phyloP scores from a whole-genome alignment of 2,329 filamentous ascomycete genomes.

The Fonsecaea multimorphosa region DNA sequence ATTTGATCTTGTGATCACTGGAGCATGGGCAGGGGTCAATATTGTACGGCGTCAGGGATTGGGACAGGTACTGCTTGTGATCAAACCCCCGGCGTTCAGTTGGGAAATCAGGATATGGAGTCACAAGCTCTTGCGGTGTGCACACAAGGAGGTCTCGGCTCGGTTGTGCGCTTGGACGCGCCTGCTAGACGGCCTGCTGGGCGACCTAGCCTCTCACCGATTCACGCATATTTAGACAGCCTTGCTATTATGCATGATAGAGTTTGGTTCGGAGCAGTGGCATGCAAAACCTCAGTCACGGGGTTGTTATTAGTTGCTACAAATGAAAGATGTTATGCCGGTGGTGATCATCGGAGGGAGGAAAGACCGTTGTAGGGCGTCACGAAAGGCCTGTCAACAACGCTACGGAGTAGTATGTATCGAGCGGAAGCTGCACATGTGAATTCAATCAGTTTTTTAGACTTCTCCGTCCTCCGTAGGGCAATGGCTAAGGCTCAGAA shows the following conservation, averaged over 20 bases:
- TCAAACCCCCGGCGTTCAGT: neutral
- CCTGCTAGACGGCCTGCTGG: neutral
- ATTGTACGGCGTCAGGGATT: constrained; percentile 18
- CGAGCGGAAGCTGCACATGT: neutral
- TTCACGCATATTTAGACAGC: constrained; percentile 15
- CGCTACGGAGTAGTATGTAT: neutral
- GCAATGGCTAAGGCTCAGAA: neutral
- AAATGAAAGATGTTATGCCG: neutral
- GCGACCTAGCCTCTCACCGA: neutral
- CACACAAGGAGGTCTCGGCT: neutral
- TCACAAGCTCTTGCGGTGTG: neutral
- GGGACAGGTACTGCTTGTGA: constrained; percentile 1
- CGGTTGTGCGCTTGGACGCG: neutral
- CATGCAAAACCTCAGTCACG: neutral
- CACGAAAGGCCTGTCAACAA: neutral
- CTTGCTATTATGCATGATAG: constrained; percentile 24
- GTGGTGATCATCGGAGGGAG: neutral
- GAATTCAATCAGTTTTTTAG: neutral
- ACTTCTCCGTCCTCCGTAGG: neutral
- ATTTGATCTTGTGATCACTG: constrained; percentile 20
- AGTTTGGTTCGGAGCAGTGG: neutral
- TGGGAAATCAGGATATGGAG: neutral
- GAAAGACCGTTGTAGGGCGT: neutral
- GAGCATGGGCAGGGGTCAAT: constrained; percentile 14
- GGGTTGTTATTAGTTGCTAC: neutral